Conservation (phyloP, 1,139 yeast species). For the Kodamaea ohmeri region DNA sequence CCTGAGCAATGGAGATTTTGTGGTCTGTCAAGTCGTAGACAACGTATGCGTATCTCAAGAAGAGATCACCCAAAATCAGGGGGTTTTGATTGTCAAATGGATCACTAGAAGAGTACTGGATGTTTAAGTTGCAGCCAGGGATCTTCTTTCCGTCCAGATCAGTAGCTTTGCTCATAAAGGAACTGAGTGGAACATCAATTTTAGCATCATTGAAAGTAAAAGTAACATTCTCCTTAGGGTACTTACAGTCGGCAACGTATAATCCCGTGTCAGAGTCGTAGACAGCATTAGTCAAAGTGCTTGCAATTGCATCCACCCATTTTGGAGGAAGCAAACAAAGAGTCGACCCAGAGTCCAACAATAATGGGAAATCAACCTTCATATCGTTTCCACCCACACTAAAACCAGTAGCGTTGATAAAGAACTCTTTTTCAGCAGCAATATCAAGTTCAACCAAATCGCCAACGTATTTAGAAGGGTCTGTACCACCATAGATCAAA, state of each 20-base stretch:
- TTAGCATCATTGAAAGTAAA: constrained; percentile 3
- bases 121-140: constrained; percentile 4
- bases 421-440: constrained; percentile 7
- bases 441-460: constrained; percentile 13
- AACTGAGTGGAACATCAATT: constrained; percentile 5
- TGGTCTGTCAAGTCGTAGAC: constrained; percentile 20
- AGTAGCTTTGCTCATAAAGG: constrained; percentile 5
- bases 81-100: constrained; percentile 4
- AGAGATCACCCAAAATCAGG: constrained; percentile 19
- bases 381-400: background rate
- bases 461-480: constrained; percentile 19
- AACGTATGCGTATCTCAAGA: constrained; percentile 21
- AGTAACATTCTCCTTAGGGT: constrained; percentile 1
- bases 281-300: constrained; percentile 1
- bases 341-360: constrained; percentile 71
- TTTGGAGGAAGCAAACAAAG: constrained; percentile 49
- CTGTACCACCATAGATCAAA: constrained; percentile 23
- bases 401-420: constrained; percentile 6
- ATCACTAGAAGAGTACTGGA: background rate
- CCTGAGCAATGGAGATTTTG: constrained; percentile 18
- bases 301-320: constrained; percentile 39
- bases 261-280: constrained; percentile 1
- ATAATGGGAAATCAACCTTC: constrained; percentile 31
- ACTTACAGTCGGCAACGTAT: constrained; percentile 7
- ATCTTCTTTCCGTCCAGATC: constrained; percentile 8